Base-by-base conservation (phyloP, 805 yeast species). In the Yarrowia yakushimensis region DNA sequence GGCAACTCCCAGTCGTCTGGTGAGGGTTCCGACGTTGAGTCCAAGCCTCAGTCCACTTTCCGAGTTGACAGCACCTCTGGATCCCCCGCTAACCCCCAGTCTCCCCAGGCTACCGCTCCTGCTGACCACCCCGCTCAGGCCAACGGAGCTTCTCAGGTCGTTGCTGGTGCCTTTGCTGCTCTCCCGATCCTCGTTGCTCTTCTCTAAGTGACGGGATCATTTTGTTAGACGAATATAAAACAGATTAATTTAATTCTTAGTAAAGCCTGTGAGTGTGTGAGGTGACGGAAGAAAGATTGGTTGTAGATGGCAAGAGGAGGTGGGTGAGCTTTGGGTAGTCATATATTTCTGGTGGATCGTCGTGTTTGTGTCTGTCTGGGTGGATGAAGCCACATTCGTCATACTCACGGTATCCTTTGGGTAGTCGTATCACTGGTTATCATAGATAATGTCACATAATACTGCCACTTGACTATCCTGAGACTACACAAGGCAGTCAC, bases 131-230 rank as follows among this genome's bases (percentile, higher is more conserved):
- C 48, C 17, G 52, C 25, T 9, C 52, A 45, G 52, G 52, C 52
- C 18, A 45, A 45, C 52, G 52, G 52, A 13, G 52, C 52, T 11
- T 17, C 36, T 11, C 23, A 45, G 52, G 27, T 45, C 23, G 36
- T 30, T 15, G 27, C n/a, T 10, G 52, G 52, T 13, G 52, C 36
- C 17, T 18, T 45, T 3, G 52, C 50, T 13, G 50, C 36, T 27
- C 34, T 45, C 30, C 52, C 52, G 36, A 45, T 45, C 7, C 17
- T 45, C 25, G 27, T 15, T 45, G 52, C 52, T 28, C 52, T 45
- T 20, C 36, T 45, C 18, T 45, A 45, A 41, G 45, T 9, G 23
- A 8, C 25, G 27, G 8, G 17, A 13, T 11, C n/a, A 5, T 8
- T 18, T 12, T 45, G 15, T 45, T 27, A 25, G 6, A 23, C 12